Evolutionary conservation across 129 eudicot species (phyloP), one percentile per base, ranked within the genome.

Genomic region (Tanacetum coccineum): DNA sequence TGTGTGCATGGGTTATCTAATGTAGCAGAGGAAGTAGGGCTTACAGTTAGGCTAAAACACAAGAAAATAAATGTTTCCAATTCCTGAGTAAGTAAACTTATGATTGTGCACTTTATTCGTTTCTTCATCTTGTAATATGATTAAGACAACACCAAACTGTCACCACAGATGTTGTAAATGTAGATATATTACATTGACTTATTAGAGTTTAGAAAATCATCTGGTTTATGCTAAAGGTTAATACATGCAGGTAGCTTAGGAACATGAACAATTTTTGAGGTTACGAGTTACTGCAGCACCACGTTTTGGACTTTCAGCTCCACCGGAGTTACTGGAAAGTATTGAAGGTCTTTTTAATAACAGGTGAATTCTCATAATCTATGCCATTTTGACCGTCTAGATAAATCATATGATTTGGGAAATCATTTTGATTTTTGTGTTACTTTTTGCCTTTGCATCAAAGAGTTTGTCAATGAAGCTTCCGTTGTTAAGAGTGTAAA

Each of bases 261-360:
- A 93, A 81, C 99, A 93, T 75, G 99, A 93, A 74, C 99, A 93
- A 66, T 93, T 93, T 84, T 93, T 96, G 57, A 88, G 96, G 78
- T 74, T 88, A 61, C 81, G 99, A 82, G 90, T 93, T 39, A 93
- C 99, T 25, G 99, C 99, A 76, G 96, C 95, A 25, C 88, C 96
- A 46, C 75, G 88, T 49, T 93, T 96, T 67, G 81, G 75, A 62
- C 91, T 86, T 67, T 78, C 96, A 28, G 78, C 60, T 68, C 92
- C 99, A 67, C 95, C 99, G 26, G 84, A 84, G 39, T 77, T 86
- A 63, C 81, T 93, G 65, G 90, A 93, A 79, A 79, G 75, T 71
- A 64, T 81, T 14, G 99, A 96, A 66, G 90, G 92, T 49, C 77
- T 87, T 30, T 82, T 83, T 42, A 95, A 93, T 64, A 89, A 68